Conservation (phyloP, 2,329 filamentous ascomycete genomes). For the Orbilia blumenaviensis region DNA sequence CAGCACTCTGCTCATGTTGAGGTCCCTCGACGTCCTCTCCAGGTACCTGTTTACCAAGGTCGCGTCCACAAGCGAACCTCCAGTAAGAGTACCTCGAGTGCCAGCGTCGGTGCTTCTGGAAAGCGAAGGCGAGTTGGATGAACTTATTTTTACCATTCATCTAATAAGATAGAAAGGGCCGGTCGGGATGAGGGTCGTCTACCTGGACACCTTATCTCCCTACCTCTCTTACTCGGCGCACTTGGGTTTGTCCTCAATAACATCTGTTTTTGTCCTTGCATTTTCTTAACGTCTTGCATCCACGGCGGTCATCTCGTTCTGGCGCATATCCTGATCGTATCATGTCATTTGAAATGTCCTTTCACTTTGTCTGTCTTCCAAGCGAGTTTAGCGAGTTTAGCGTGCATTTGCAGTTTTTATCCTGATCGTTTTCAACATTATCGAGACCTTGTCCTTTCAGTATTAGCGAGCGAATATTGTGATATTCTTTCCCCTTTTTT, state of each 20-base stretch:
- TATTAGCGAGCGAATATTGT: conserved; percentile 54
- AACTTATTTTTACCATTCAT: conserved; percentile 55
- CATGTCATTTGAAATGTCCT: conserved; percentile 51
- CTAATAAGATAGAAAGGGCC: conserved; percentile 45
- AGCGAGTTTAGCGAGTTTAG: conserved; percentile 54
- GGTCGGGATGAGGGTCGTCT: conserved; percentile 20
- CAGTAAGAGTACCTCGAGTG: conserved; percentile 42
- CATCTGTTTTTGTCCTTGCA: conserved; percentile 30
- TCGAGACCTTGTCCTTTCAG: conserved; percentile 28
- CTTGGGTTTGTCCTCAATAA: conserved; percentile 52
- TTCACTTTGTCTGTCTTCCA: conserved; percentile 31
- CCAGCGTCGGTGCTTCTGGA: conserved; percentile 53
- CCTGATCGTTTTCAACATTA: conserved; percentile 26
- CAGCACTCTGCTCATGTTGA: conserved; percentile 46
- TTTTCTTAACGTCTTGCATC: conserved; percentile 49
- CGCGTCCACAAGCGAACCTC: conserved; percentile 50
- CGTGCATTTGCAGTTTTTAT: conserved; percentile 47
- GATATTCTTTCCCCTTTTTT: conserved; percentile 13
- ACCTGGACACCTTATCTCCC: background rate
- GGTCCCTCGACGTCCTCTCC: conserved; percentile 52
- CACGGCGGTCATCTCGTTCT: conserved; percentile 53
- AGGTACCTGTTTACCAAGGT: conserved; percentile 45
- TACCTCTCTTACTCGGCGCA: conserved; percentile 48
- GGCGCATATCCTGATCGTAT: conserved; percentile 51
- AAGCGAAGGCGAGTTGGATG: conserved; percentile 55